A percentile compares a stretch with the other conserved stretches of the same genome.
phyloP scores from a whole-genome alignment of 2,329 filamentous ascomycete species.

The Amauroascus verrucosus region DNA sequence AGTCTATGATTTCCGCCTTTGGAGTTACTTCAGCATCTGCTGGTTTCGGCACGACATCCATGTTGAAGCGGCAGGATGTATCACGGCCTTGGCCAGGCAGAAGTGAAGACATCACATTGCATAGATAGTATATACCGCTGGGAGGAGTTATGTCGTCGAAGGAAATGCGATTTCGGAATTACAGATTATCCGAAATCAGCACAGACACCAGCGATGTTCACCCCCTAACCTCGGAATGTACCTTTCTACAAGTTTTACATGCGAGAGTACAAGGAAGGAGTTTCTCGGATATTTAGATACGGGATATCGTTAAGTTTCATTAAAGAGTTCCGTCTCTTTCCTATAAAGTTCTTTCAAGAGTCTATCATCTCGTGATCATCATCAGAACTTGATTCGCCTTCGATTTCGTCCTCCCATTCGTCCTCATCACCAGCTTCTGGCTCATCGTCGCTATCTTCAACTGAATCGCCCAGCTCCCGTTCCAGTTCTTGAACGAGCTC shows the following conservation, averaged over 20 bases:
- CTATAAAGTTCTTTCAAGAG: constrained; percentile 26
- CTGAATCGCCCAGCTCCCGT: constrained; percentile 51
- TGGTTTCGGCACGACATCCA: constrained; percentile 30
- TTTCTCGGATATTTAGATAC: too few relatives aligned
- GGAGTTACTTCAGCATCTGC: not conserved
- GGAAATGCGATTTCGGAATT: not conserved
- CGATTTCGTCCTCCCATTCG: constrained; percentile 45
- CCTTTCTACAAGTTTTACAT: not conserved
- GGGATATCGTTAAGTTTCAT: not conserved
- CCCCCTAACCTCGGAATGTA: too few relatives aligned
- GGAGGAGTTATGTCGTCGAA: not conserved
- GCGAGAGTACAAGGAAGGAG: not conserved
- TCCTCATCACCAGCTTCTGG: constrained; percentile 36
- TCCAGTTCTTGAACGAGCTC: constrained; percentile 46
- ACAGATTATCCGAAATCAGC: not conserved
- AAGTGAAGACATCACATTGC: constrained; percentile 19
- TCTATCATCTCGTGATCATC: constrained; percentile 47
- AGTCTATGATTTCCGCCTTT: constrained; percentile 5
- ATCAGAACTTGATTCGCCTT: constrained; percentile 40
- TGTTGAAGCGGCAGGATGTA: constrained; percentile 25
- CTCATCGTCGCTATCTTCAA: constrained; percentile 45
- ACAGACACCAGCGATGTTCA: too few relatives aligned
- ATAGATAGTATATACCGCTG: not conserved
- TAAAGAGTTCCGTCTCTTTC: not conserved
- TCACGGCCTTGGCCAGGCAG: constrained; percentile 19